A percentile compares a stretch with the other conserved stretches of the same genome.
Evolutionary conservation across 768 basidiomycete genomes (phyloP).

Genomic region (Lactarius evosmus): DNA sequence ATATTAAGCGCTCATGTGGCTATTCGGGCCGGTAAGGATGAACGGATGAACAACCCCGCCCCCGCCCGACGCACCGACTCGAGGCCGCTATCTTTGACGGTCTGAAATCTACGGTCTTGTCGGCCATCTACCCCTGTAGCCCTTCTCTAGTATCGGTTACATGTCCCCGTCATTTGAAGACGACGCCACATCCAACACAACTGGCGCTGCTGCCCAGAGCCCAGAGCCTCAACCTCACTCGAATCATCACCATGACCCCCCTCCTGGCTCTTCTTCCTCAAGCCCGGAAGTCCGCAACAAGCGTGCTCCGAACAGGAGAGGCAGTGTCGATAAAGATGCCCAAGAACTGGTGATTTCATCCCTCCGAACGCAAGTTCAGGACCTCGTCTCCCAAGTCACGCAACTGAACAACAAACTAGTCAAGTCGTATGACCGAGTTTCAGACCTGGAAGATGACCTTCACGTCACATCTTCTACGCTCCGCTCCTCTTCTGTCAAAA

Average conservation of each 20-base stretch:
- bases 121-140: background rate
- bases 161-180: constrained; percentile 24
- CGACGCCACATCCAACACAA: background rate
- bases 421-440: constrained; percentile 84
- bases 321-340: constrained; percentile 49
- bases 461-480: constrained; percentile 61
- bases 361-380: constrained; percentile 75
- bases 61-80: background rate
- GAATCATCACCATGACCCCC: constrained; percentile 9
- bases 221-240: constrained; percentile 8
- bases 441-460: constrained; percentile 87
- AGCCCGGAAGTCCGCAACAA: constrained; percentile 11
- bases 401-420: constrained; percentile 93
- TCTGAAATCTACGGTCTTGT: background rate
- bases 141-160: constrained; percentile 9
- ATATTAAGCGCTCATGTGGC: background rate
- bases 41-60: background rate
- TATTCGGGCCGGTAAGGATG: constrained; percentile 7
- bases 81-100: constrained; percentile 2
- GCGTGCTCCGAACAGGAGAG: constrained; percentile 12
- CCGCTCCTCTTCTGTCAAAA: constrained; percentile 58
- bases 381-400: constrained; percentile 85
- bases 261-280: constrained; percentile 6
- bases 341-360: constrained; percentile 81
- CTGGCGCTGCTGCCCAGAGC: constrained; percentile 1